These are phyloP conservation scores for Candida freyschussii DNA, from an alignment of 1,139 yeast species.

Conservation along the genomic window DNA sequence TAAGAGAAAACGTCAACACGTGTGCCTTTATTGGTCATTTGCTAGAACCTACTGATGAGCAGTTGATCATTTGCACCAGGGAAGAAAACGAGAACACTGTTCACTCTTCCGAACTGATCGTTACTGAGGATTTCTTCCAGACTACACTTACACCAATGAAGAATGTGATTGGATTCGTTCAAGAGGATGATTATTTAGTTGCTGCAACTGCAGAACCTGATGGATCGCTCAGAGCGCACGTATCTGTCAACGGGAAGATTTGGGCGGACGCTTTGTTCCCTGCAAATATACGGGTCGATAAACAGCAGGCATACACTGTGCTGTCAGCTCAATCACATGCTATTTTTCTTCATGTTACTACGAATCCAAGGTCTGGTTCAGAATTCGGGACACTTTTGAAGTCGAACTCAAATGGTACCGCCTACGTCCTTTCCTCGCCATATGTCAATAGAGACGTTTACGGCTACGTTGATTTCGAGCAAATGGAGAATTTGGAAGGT, in stretches of 20 bases:
- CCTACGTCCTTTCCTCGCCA: constrained; percentile 64
- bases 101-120: constrained; percentile 40
- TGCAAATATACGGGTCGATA: constrained; percentile 50
- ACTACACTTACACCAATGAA: constrained; percentile 37
- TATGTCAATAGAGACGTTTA: constrained; percentile 65
- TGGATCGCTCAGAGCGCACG: constrained; percentile 56
- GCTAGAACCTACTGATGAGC: constrained; percentile 39
- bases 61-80: constrained; percentile 60
- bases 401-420: constrained; percentile 92
- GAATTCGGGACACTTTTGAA: constrained; percentile 87
- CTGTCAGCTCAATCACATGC: constrained; percentile 71
- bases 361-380: constrained; percentile 43
- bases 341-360: constrained; percentile 79
- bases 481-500: constrained; percentile 81
- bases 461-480: constrained; percentile 90
- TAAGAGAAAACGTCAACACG: constrained; percentile 47
- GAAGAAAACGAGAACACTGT: constrained; percentile 32
- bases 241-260: constrained; percentile 69
- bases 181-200: constrained; percentile 64
- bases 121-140: constrained; percentile 47
- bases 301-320: constrained; percentile 78
- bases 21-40: constrained; percentile 69
- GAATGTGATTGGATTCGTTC: constrained; percentile 58
- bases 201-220: constrained; percentile 51
- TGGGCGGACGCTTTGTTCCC: constrained; percentile 87